Percentiles rank a stretch among this genome's conserved stretches.
Evolutionary conservation across 2,329 filamentous ascomycete species (phyloP).

Genomic region (Hortaea sp.): DNA sequence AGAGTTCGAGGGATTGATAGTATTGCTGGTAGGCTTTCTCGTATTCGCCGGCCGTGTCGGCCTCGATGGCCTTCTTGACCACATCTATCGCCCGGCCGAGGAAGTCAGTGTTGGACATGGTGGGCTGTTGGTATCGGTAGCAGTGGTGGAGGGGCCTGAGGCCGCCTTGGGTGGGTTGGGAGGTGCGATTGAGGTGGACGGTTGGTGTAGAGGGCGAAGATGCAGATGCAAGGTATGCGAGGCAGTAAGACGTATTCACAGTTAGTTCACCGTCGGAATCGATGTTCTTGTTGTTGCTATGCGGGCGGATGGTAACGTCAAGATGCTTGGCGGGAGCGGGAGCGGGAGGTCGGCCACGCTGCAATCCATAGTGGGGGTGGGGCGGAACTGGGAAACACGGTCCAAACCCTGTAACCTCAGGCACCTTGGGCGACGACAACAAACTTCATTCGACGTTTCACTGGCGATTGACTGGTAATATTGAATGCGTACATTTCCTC

Average conservation of each 20-base stretch:
- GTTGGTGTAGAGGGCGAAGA: not conserved
- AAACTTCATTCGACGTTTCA: not conserved
- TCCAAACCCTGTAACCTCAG: not conserved
- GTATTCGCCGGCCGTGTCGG: conserved; percentile 91
- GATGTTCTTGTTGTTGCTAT: not conserved
- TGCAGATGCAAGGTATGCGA: too few relatives aligned
- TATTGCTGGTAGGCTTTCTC: conserved; percentile 94
- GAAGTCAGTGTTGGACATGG: conserved; percentile 94
- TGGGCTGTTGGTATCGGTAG: not conserved
- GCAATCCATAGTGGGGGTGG: too few relatives aligned
- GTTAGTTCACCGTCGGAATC: not conserved
- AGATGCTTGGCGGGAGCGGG: not conserved
- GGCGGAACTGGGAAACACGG: too few relatives aligned
- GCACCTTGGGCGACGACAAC: not conserved
- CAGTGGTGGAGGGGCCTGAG: not conserved
- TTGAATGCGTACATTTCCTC: not conserved
- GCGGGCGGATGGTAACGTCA: not conserved
- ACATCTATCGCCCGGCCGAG: conserved; percentile 91
- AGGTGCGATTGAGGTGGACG: not conserved
- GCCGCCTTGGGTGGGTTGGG: not conserved
- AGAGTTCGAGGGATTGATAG: conserved; percentile 91
- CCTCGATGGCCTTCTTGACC: conserved; percentile 95
- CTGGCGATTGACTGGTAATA: not conserved
- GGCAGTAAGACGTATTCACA: too few relatives aligned
- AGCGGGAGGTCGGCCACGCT: too few relatives aligned